phyloP scores from a whole-genome alignment of 805 yeast genomes.

The Zygosaccharomyces rouxii region DNA sequence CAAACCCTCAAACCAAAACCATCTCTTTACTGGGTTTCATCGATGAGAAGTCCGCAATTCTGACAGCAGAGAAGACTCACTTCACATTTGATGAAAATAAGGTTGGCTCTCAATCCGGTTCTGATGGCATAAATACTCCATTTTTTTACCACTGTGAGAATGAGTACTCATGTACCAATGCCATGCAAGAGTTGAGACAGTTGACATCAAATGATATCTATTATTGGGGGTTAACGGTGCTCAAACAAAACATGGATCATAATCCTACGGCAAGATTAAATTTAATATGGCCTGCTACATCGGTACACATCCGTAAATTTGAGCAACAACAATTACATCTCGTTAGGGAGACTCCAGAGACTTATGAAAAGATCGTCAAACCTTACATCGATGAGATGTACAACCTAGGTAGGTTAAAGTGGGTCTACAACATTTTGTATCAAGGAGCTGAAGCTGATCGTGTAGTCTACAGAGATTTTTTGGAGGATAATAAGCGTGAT shows the following conservation, averaged over 20 bases:
- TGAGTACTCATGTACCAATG: constrained; percentile 28
- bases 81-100: constrained; percentile 40
- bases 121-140: constrained; percentile 11
- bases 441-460: constrained; percentile 82
- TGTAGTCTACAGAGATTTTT: constrained; percentile 58
- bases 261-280: constrained; percentile 67
- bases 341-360: constrained; percentile 75
- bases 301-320: constrained; percentile 74
- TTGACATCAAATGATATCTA: constrained; percentile 79
- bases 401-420: constrained; percentile 69
- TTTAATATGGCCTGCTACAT: constrained; percentile 85
- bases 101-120: constrained; percentile 6
- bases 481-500: constrained; percentile 39
- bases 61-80: constrained; percentile 69
- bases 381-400: constrained; percentile 73
- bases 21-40: constrained; percentile 68
- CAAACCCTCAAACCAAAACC: constrained; percentile 64
- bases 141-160: constrained; percentile 12
- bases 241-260: constrained; percentile 43
- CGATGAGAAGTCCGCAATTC: constrained; percentile 55
- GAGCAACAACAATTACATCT: constrained; percentile 55
- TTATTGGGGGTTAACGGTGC: constrained; percentile 64
- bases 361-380: constrained; percentile 54
- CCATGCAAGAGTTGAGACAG: constrained; percentile 28
- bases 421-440: constrained; percentile 84